Evolutionary conservation across 148 eudicot species (phyloP).

Genomic region (Vaccinium corymbosum): DNA sequence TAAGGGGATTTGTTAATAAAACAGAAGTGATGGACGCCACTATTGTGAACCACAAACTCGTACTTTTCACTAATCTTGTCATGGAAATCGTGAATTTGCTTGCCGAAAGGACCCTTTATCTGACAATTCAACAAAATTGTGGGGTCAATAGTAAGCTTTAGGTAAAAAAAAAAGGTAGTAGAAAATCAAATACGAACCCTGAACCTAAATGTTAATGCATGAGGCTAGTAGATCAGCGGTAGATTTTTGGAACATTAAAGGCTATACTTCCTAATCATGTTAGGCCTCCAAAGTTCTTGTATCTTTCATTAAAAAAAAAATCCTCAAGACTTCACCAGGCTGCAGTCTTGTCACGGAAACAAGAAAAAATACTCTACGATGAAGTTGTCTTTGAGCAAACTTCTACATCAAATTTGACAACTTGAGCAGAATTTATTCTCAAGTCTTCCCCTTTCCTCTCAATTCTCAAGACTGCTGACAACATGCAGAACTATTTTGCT

Average conservation of each 20-base stretch:
- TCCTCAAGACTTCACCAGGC: background rate
- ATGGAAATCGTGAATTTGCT: constrained; percentile 44
- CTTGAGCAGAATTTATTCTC: background rate
- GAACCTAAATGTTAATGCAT: background rate
- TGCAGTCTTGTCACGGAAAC: background rate
- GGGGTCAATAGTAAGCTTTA: background rate
- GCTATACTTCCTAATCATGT: background rate
- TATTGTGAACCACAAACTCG: constrained; percentile 67
- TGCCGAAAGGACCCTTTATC: constrained; percentile 81
- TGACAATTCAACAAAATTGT: constrained; percentile 22
- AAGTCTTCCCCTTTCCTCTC: too few relatives aligned
- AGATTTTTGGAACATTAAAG: background rate
- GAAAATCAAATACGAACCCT: background rate
- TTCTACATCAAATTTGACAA: background rate
- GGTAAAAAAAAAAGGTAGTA: background rate
- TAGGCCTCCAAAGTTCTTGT: background rate
- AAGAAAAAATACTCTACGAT: background rate
- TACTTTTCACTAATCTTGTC: constrained; percentile 65
- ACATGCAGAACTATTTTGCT: too few relatives aligned
- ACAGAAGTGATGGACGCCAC: constrained; percentile 79
- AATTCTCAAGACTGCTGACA: too few relatives aligned
- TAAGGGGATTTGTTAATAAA: constrained; percentile 87
- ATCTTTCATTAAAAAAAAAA: background rate
- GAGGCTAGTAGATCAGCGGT: background rate
- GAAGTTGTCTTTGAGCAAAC: background rate